A percentile compares a stretch with the other conserved stretches of the same genome.
These are phyloP conservation scores for Cornus florida DNA, from an alignment of 148 eudicot genomes.

Conservation along the genomic window DNA sequence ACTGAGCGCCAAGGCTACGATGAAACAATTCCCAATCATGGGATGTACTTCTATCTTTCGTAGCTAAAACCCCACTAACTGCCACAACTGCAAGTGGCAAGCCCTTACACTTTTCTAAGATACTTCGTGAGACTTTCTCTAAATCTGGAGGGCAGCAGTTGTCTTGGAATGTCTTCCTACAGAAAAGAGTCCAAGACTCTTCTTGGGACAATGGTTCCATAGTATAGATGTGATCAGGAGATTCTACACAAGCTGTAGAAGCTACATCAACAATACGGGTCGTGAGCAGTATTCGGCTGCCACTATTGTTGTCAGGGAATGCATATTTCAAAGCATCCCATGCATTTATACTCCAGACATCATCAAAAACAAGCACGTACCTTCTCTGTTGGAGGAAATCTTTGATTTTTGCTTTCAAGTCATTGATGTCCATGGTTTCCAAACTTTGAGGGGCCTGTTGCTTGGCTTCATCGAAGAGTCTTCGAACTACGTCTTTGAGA, in stretches of 20 bases:
- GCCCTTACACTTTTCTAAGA: not conserved
- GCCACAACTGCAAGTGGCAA: conserved; percentile 7
- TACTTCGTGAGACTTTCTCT: not conserved
- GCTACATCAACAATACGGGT: not conserved
- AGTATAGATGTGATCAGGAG: not conserved
- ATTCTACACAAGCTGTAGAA: not conserved
- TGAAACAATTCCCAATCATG: too few relatives aligned
- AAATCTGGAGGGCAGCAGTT: conserved; percentile 17
- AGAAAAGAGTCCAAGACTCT: conserved; percentile 11
- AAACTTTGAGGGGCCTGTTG: not conserved
- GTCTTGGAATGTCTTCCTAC: conserved; percentile 8
- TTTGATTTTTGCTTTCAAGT: not conserved
- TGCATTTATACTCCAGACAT: not conserved
- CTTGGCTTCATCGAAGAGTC: not conserved
- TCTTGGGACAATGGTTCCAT: not conserved
- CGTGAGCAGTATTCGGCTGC: not conserved
- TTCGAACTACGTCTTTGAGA: not conserved
- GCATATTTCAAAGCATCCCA: not conserved
- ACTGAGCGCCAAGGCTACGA: too few relatives aligned
- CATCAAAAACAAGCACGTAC: not conserved
- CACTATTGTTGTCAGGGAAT: not conserved
- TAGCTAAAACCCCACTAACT: not conserved
- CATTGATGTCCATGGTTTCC: too few relatives aligned
- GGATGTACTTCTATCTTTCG: too few relatives aligned
- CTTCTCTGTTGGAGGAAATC: not conserved